Base-by-base conservation (phyloP, 2,329 filamentous ascomycete genomes). In the Cryphonectria carpinicola region DNA sequence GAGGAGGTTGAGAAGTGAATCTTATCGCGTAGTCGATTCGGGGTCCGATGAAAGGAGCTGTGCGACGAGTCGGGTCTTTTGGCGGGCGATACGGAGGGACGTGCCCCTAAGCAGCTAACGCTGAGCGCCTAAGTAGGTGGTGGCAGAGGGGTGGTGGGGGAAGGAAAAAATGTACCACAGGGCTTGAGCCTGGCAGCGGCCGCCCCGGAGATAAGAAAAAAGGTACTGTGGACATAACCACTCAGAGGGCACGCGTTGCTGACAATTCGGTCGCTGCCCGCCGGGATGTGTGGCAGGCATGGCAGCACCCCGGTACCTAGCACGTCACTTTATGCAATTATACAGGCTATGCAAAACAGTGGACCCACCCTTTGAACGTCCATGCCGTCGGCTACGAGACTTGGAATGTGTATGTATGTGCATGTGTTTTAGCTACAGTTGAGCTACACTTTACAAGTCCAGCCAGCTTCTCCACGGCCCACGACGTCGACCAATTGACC, bases 41-140 rank as follows among this genome's bases (percentile, higher is more conserved):
- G 69, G 58, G 64, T 71, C 69, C 71, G 69, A 71, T 71, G 43
- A 54, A 68, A 70, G 60, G 61, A 69, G 66, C 46, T 49, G 39
- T 52, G 70, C 35, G 58, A 60, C 35, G 43, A 13, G 22, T 49
- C 46, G 46, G 46, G 46, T n/a, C 22, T 17, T 43, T 43, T 28
- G 22, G 61, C 37, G 61, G 37, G 22, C 37, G 61, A 11, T 43
- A 63, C 11, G 22, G 37, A 41, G 22, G 10, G 43, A 49, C 10
- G 43, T 19, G n/a, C 43, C 19, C 43, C 43, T 22, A 7, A 49
- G 46, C 46, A 49, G 4, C 22, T 49, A 49, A 49, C 6, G 46
- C 22, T 49, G 46, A n/a, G 19, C 46, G 46, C 46, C 46, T 56
- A 35, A 32, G 32, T 32, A 32, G 32, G 32, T 32, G 25, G 35